Evolutionary conservation across 1,139 yeast genomes (phyloP).

Genomic region (Yamadazyma membranifaciens): DNA sequence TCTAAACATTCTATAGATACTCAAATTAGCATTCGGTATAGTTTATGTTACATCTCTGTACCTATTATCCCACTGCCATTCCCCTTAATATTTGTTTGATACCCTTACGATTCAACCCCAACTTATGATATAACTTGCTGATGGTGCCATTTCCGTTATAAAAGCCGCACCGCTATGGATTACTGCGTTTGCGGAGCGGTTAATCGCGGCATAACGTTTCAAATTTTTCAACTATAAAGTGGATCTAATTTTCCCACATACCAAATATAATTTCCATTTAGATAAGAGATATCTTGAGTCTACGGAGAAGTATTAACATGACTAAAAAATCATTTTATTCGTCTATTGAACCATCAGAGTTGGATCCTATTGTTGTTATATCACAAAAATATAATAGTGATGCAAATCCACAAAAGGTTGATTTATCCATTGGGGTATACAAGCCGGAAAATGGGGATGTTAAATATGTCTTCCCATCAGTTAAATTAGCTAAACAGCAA

Average conservation of each 20-base stretch:
- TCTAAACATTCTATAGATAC: too few species aligned
- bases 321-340: constrained; percentile 26
- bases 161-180: neutral
- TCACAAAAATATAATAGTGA: constrained; percentile 29
- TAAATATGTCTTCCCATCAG: constrained; percentile 38
- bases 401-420: constrained; percentile 31
- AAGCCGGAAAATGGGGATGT: constrained; percentile 34
- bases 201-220: neutral
- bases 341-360: constrained; percentile 23
- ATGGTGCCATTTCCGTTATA: too few species aligned
- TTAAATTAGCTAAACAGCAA: constrained; percentile 32
- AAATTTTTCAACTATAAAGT: constrained; percentile 1
- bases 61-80: too few species aligned
- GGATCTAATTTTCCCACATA: neutral
- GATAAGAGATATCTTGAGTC: too few species aligned
- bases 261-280: neutral
- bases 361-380: constrained; percentile 40
- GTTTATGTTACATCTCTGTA: too few species aligned
- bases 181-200: constrained; percentile 1
- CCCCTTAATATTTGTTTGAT: too few species aligned
- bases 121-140: too few species aligned
- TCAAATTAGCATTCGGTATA: too few species aligned
- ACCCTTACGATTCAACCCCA: too few species aligned
- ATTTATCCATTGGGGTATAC: constrained; percentile 45
- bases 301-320: constrained; percentile 15